phyloP scores from a whole-genome alignment of 108 stramenopile species.

The Seminavis robusta region DNA sequence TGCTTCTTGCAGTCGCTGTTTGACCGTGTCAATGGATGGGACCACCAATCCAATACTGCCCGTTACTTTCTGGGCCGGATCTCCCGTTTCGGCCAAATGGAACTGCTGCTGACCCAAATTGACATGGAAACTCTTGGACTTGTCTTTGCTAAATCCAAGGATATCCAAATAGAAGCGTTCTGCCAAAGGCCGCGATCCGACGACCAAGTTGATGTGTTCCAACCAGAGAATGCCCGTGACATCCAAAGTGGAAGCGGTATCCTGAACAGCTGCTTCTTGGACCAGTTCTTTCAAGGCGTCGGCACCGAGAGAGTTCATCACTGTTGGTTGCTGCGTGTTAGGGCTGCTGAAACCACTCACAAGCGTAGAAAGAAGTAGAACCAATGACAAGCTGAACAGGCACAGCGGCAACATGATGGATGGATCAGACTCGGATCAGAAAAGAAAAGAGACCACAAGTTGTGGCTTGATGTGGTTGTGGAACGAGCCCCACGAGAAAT shows the following conservation, averaged over 20 bases:
- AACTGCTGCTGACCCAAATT: constrained; percentile 73
- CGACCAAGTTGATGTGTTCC: constrained; percentile 65
- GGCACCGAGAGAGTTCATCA: too few species aligned
- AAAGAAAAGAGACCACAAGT: too few species aligned
- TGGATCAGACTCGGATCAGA: too few species aligned
- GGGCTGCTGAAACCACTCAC: too few species aligned
- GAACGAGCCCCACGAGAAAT: too few species aligned
- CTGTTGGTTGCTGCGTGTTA: too few species aligned
- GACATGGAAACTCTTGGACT: constrained; percentile 41
- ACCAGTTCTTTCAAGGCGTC: too few species aligned
- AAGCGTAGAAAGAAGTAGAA: too few species aligned
- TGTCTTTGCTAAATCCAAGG: constrained; percentile 43
- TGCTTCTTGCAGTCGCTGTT: constrained; percentile 2
- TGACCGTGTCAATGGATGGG: constrained; percentile 16
- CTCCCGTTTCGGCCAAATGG: constrained; percentile 38
- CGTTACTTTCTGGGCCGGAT: constrained; percentile 10
- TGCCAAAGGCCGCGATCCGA: constrained; percentile 33
- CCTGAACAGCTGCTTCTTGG: neutral
- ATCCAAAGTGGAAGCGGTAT: constrained; percentile 9
- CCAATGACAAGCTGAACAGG: too few species aligned
- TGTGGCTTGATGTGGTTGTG: too few species aligned
- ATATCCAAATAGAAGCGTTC: constrained; percentile 51
- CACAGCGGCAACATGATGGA: too few species aligned
- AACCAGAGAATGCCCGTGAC: constrained; percentile 50
- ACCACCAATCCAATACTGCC: constrained; percentile 34